Conservation (phyloP, 1,139 yeast genomes). For the Hyphopichia burtonii region DNA sequence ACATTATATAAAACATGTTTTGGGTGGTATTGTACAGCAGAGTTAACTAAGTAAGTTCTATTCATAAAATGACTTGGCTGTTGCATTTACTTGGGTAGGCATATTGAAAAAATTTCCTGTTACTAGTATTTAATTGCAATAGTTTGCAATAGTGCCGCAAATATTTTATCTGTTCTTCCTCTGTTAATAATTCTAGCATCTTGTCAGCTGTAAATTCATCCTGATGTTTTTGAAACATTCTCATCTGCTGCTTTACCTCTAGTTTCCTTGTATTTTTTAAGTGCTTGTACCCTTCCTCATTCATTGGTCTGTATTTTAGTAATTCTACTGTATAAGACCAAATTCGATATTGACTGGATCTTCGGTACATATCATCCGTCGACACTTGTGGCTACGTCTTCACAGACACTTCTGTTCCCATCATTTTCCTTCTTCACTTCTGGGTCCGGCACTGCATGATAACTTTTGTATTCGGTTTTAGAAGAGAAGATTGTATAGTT, state of each 20-base stretch:
- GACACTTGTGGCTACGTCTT: conserved; percentile 1
- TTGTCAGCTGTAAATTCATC: conserved; percentile 27
- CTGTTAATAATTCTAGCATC: conserved; percentile 48
- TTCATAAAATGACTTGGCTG: conserved; percentile 83
- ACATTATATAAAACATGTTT: conserved; percentile 81
- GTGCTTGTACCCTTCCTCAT: conserved; percentile 47
- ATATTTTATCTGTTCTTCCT: conserved; percentile 69
- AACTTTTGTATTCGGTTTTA: no score
- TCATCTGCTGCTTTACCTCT: conserved; percentile 27
- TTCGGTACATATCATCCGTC: conserved; percentile 33
- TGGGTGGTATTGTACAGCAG: conserved; percentile 87
- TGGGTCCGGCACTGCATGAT: neutral
- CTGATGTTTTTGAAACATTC: conserved; percentile 26
- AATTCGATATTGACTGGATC: conserved; percentile 75
- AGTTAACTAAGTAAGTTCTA: conserved; percentile 73
- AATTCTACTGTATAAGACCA: conserved; percentile 79
- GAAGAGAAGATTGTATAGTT: no score
- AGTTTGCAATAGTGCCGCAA: conserved; percentile 71
- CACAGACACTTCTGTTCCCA: neutral
- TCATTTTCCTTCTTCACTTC: neutral
- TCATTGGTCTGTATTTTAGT: conserved; percentile 50
- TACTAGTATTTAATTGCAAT: conserved; percentile 68
- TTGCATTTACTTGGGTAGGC: conserved; percentile 61
- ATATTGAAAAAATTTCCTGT: conserved; percentile 44
- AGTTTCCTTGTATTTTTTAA: conserved; percentile 29